Conservation (phyloP, 768 basidiomycete genomes). For the Auricularia sp. region DNA sequence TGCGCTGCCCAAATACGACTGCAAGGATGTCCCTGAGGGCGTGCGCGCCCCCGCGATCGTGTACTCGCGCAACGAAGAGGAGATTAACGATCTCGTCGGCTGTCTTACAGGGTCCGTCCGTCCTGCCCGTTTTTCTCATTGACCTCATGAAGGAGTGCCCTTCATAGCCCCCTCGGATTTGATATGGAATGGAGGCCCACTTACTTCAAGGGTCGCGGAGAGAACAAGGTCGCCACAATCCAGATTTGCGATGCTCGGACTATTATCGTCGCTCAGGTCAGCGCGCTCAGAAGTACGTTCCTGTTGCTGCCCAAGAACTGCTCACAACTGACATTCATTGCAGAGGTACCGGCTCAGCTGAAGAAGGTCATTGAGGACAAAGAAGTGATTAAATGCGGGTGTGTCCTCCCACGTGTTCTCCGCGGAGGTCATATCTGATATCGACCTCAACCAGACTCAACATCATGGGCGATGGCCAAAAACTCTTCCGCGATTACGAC, state of each 20-base stretch:
- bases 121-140: too few species aligned
- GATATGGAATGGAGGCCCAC: constrained; percentile 42
- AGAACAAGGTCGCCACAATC: constrained; percentile 33
- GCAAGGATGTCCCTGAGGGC: neutral
- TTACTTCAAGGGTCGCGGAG: constrained; percentile 22
- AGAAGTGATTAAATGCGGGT: constrained; percentile 35
- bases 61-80: constrained; percentile 22
- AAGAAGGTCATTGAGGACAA: constrained; percentile 39
- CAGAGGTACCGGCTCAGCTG: neutral
- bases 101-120: constrained; percentile 27
- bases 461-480: constrained; percentile 36
- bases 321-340: neutral
- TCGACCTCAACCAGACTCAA: neutral
- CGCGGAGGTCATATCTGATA: neutral
- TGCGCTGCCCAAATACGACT: neutral
- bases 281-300: constrained; percentile 34
- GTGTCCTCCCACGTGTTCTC: constrained; percentile 26
- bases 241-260: constrained; percentile 35
- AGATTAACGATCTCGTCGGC: constrained; percentile 32
- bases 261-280: constrained; percentile 40
- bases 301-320: neutral
- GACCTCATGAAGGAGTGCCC: too few species aligned
- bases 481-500: constrained; percentile 38
- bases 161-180: constrained; percentile 36
- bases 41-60: neutral